These are phyloP conservation scores for Ceratocystis eucalypticola DNA, from an alignment of 2,329 filamentous ascomycete species.

Conservation along the genomic window DNA sequence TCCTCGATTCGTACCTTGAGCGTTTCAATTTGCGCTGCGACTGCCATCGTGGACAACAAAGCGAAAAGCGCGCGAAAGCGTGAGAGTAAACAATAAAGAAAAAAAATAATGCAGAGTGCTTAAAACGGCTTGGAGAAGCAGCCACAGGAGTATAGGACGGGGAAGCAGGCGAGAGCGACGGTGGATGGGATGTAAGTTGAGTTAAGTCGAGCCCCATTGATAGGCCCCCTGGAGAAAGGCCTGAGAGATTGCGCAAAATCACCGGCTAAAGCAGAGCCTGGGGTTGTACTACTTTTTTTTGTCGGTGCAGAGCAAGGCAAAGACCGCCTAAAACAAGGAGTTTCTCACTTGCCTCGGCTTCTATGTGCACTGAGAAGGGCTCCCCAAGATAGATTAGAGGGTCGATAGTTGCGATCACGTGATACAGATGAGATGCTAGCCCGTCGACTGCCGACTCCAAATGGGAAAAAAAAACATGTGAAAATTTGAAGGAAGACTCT, in stretches of 20 bases:
- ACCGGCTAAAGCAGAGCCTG: background rate
- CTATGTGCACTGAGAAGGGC: background rate
- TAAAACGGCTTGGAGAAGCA: background rate
- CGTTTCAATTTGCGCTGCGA: constrained; percentile 13
- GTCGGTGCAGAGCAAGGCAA: background rate
- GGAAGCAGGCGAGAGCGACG: background rate
- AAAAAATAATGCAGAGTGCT: background rate
- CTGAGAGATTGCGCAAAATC: background rate
- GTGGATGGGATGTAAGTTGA: background rate
- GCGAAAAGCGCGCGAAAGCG: background rate
- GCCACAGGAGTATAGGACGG: background rate
- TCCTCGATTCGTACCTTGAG: constrained; percentile 11
- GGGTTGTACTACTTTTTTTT: background rate
- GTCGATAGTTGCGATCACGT: background rate
- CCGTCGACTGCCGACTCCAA: background rate
- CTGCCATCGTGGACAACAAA: constrained; percentile 3
- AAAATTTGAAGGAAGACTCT: background rate
- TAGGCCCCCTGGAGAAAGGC: background rate
- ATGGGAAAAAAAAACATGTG: background rate
- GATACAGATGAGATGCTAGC: background rate
- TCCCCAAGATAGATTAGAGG: background rate
- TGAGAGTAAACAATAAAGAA: background rate
- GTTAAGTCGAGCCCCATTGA: background rate
- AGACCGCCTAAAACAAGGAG: background rate
- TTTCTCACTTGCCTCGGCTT: background rate